These are phyloP conservation scores for Eutrema heterophyllum DNA, from an alignment of 345 rosid species.

Conservation along the genomic window DNA sequence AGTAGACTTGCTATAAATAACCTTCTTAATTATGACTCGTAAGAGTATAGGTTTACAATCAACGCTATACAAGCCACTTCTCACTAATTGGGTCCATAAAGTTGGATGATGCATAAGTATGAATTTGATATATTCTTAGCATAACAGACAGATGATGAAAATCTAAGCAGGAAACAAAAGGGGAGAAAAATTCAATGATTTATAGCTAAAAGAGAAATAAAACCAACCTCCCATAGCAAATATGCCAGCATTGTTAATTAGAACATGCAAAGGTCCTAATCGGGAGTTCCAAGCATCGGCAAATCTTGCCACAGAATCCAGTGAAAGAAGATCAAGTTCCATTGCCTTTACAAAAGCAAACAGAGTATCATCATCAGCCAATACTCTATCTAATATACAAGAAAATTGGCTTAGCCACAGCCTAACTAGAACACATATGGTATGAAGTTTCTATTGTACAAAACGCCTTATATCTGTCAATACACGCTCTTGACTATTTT, in stretches of 20 bases:
- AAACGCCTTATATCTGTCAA: background rate
- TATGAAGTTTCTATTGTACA: background rate
- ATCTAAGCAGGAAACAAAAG: background rate
- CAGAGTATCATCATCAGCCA: conserved; percentile 10
- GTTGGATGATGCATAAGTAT: background rate
- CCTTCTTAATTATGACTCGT: background rate
- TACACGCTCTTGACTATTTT: background rate
- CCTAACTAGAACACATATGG: background rate
- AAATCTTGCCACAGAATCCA: conserved; percentile 75
- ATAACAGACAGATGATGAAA: background rate
- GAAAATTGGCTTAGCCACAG: background rate
- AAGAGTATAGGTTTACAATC: background rate
- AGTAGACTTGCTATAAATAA: background rate
- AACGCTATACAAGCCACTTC: background rate
- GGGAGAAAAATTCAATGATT: background rate
- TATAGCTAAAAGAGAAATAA: background rate
- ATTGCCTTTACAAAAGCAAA: conserved; percentile 23
- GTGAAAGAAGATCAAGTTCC: conserved; percentile 95
- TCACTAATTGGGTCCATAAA: background rate
- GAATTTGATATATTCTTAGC: background rate
- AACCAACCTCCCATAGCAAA: conserved; percentile 53
- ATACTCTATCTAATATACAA: background rate
- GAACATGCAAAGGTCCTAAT: conserved; percentile 75
- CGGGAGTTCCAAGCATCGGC: conserved; percentile 79
- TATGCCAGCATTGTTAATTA: conserved; percentile 92